phyloP scores from a whole-genome alignment of 192 early-diverging fungal species.

The Gigaspora rosea region DNA sequence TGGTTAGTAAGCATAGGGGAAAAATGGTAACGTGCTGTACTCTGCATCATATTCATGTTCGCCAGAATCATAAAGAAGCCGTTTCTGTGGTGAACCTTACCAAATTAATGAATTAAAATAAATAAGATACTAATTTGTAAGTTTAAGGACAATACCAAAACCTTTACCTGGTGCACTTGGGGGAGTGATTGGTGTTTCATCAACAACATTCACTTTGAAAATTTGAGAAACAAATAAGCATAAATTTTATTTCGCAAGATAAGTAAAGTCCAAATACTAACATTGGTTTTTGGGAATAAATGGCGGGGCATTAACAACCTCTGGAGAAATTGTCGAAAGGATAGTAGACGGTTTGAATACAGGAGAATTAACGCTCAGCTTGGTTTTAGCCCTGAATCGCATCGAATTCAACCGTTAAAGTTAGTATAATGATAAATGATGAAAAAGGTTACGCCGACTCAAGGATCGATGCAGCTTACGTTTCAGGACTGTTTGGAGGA shows the following conservation, averaged over 20 bases:
- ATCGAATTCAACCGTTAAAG: neutral
- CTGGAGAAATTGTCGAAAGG: slow-evolving; percentile 51
- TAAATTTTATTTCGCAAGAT: neutral
- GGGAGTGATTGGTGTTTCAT: slow-evolving; percentile 9
- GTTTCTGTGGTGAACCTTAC: slow-evolving; percentile 16
- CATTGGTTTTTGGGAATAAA: slow-evolving; percentile 58
- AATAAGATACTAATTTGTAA: neutral
- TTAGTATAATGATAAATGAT: neutral
- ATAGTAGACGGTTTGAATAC: slow-evolving; percentile 60
- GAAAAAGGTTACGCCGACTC: neutral
- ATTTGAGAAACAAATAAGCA: neutral
- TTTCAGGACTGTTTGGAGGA: slow-evolving; percentile 22
- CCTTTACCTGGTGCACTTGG: slow-evolving; percentile 3
- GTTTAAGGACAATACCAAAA: neutral
- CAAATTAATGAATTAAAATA: neutral
- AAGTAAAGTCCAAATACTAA: neutral
- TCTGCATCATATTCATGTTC: slow-evolving; percentile 24
- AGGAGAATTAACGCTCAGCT: slow-evolving; percentile 69
- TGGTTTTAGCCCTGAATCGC: slow-evolving; percentile 46
- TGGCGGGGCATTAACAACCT: slow-evolving; percentile 56
- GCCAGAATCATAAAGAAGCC: slow-evolving; percentile 16
- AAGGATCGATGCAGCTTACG: slow-evolving; percentile 5
- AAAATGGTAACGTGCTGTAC: neutral
- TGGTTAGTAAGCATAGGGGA: neutral
- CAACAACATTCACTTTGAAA: slow-evolving; percentile 1